Percentiles rank a stretch among this genome's conserved stretches.
phyloP scores from a whole-genome alignment of 441 rosid species.

The Corymbia citriodora region DNA sequence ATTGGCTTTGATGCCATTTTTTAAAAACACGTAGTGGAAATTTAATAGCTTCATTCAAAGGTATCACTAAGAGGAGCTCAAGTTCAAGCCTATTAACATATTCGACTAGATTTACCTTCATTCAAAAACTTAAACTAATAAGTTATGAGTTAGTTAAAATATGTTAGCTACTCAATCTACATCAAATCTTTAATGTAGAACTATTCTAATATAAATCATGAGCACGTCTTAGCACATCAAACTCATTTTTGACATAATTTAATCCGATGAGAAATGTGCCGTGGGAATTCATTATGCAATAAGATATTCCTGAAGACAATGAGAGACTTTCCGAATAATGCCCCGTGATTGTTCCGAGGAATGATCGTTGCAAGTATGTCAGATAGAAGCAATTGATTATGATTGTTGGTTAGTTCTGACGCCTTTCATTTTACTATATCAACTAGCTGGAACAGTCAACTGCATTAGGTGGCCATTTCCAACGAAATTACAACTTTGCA shows the following conservation, averaged over 20 bases:
- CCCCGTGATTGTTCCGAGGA: too few species aligned
- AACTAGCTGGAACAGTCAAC: neutral
- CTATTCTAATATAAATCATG: neutral
- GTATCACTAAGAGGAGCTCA: rapidly evolving
- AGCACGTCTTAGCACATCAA: neutral
- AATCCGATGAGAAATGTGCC: neutral
- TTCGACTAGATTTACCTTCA: rapidly evolving
- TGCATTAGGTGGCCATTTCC: neutral
- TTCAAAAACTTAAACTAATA: neutral
- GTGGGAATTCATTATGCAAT: neutral
- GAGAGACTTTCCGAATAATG: too few species aligned
- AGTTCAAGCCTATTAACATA: neutral
- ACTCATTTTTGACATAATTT: neutral
- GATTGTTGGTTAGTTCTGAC: too few species aligned
- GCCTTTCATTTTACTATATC: neutral
- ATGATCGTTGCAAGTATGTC: too few species aligned
- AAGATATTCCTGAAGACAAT: neutral
- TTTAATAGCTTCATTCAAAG: neutral
- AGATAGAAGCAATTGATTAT: too few species aligned
- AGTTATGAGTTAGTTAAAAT: neutral
- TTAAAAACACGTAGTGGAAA: rapidly evolving
- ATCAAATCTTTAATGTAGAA: rapidly evolving
- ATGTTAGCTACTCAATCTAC: neutral
- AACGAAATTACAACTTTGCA: neutral
- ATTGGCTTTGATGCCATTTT: neutral